A percentile compares a stretch with the other conserved stretches of the same genome.
These are phyloP conservation scores for Toxicodendron radicans DNA, from an alignment of 345 rosid species.

Conservation along the genomic window DNA sequence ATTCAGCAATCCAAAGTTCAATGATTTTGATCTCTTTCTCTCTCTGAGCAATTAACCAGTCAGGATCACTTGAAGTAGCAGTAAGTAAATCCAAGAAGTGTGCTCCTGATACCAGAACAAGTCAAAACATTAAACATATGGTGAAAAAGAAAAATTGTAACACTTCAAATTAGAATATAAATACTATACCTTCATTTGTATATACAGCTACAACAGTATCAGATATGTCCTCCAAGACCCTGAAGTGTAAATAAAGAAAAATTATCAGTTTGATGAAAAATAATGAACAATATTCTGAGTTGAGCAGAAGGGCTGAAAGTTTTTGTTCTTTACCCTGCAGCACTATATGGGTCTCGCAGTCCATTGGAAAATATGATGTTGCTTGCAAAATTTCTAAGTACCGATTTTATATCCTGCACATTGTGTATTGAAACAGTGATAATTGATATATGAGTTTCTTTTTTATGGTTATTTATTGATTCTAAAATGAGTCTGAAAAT, in stretches of 20 bases:
- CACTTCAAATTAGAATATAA: neutral
- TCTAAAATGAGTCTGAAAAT: no score
- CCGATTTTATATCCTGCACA: slow-evolving; percentile 42
- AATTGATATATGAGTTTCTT: neutral
- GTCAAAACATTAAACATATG: neutral
- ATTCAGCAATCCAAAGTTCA: slow-evolving; percentile 38
- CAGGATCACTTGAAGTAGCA: slow-evolving; percentile 33
- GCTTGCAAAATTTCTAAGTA: slow-evolving; percentile 43
- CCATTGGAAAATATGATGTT: slow-evolving; percentile 57
- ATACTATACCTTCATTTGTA: slow-evolving; percentile 29
- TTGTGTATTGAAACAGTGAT: neutral
- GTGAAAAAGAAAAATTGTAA: neutral
- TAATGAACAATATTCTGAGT: no score
- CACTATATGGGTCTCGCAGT: slow-evolving; percentile 46
- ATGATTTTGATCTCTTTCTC: slow-evolving; percentile 36
- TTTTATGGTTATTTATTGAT: neutral
- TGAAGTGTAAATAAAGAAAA: slow-evolving; percentile 7
- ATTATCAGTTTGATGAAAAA: neutral
- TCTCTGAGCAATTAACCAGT: slow-evolving; percentile 43
- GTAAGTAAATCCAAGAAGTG: slow-evolving; percentile 36
- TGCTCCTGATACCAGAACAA: slow-evolving; percentile 31
- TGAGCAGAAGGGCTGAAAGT: neutral
- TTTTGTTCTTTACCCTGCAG: slow-evolving; percentile 39
- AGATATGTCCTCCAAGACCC: slow-evolving; percentile 47
- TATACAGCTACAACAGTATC: slow-evolving; percentile 38